Conservation (phyloP, 768 basidiomycete species). For the Termitomyces sp. region DNA sequence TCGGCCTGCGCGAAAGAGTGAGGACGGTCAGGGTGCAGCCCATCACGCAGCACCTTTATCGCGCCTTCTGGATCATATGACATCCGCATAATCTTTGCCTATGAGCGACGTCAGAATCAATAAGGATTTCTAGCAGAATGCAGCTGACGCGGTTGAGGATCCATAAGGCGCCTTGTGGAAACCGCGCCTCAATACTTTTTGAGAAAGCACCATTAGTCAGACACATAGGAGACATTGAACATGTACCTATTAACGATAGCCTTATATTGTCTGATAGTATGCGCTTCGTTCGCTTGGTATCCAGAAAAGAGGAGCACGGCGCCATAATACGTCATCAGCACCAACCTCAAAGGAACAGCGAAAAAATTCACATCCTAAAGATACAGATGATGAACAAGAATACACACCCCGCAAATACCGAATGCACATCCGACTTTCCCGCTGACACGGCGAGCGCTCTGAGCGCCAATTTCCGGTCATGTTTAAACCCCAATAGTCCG, state of each 20-base stretch:
- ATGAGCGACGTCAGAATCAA: neutral
- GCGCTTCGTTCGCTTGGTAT: constrained; percentile 68
- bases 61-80: constrained; percentile 52
- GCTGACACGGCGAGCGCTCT: constrained; percentile 66
- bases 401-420: constrained; percentile 68
- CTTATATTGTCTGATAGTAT: constrained; percentile 56
- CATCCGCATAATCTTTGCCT: constrained; percentile 4
- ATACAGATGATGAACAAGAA: neutral
- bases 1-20: constrained; percentile 68
- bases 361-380: neutral
- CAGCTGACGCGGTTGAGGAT: constrained; percentile 59
- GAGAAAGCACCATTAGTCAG: neutral
- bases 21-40: constrained; percentile 45
- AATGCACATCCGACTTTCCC: constrained; percentile 62
- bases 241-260: constrained; percentile 59
- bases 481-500: constrained; percentile 71
- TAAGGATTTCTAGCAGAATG: neutral
- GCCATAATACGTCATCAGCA: constrained; percentile 77
- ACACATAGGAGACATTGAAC: neutral
- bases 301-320: constrained; percentile 65
- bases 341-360: constrained; percentile 35
- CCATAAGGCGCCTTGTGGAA: constrained; percentile 69
- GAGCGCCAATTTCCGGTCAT: constrained; percentile 64
- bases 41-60: constrained; percentile 53
- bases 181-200: constrained; percentile 47